Evolutionary conservation across 805 yeast species (phyloP), one percentile per base, ranked within the genome.

Genomic region (Myxozyma nipponensis): DNA sequence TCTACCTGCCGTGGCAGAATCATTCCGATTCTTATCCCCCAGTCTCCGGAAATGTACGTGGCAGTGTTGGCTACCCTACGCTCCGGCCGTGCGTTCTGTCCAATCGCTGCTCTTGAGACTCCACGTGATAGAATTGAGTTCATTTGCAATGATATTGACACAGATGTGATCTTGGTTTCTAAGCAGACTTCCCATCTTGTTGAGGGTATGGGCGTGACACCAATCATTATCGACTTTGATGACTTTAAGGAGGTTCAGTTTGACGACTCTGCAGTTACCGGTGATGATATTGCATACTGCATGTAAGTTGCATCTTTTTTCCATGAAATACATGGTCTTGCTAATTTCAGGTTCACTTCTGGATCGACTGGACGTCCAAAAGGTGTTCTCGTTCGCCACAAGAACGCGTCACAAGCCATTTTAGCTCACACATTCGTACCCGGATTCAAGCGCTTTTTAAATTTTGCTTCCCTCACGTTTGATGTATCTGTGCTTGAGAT

Each of bases 361-460:
- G 80, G 80, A 13, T 75, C 79, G 19, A 76, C 80, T 13, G 80
- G 80, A 43, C 73, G 67, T 53, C 80, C 80, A 37, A 76, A 76
- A 66, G 80, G 80, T 50, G 75, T 76, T 40, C 73, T 69, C 9
- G 56, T 61, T 17, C 36, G 55, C n/a, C 63, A 61, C 30, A 32
- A 30, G 22, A 56, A 60, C 35, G 46, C 57, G 6, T 41, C 51
- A 3, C 57, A 56, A 24, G 55, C 62, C 17, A 41, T 60, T 17
- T 46, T 46, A n/a, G 52, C 61, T 7, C 63, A 60, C 41, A 26
- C 41, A 3, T 57, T 56, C 38, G 47, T 58, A 35, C 62, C 62
- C 2, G 25, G 13, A 15, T 56, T 56, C 30, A n/a, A 39, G n/a
- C 17, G 50, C n/a, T 56, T 61, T 44, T 50, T 61, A 30, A 61